These are phyloP conservation scores for Talaromyces marneffei DNA, from an alignment of 2,329 filamentous ascomycete species.

Conservation along the genomic window DNA sequence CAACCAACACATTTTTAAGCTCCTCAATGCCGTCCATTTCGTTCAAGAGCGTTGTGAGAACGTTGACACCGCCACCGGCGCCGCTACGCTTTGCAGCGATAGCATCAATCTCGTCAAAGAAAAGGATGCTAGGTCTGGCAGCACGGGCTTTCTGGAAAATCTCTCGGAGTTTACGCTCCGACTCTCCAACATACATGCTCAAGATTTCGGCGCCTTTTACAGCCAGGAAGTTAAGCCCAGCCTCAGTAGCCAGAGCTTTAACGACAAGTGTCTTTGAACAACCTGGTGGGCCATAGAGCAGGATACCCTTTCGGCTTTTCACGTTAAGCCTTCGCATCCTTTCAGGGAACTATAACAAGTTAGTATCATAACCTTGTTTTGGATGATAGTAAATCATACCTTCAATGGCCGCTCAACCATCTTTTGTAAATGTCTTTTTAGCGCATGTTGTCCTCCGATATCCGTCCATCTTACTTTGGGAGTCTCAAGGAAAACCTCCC, in stretches of 20 bases:
- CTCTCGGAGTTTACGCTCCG: constrained; percentile 76
- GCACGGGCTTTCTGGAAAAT: constrained; percentile 79
- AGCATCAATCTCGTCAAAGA: constrained; percentile 94
- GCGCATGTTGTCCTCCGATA: constrained; percentile 74
- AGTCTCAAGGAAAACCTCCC: constrained; percentile 81
- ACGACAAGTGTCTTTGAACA: constrained; percentile 93
- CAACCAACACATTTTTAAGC: constrained; percentile 73
- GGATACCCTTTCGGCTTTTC: constrained; percentile 69
- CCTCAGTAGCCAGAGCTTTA: constrained; percentile 84
- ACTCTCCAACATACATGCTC: constrained; percentile 96
- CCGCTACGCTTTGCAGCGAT: constrained; percentile 59
- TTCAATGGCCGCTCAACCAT: constrained; percentile 55
- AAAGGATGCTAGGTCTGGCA: constrained; percentile 88
- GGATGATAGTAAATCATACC: constrained; percentile 32
- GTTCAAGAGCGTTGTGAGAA: constrained; percentile 81
- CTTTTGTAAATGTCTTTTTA: constrained; percentile 62
- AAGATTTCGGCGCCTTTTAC: constrained; percentile 91
- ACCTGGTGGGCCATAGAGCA: constrained; percentile 87
- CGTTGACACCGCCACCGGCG: constrained; percentile 60
- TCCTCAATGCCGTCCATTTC: constrained; percentile 95
- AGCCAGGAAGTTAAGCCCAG: constrained; percentile 85
- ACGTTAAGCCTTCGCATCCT: constrained; percentile 47
- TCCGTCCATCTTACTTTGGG: constrained; percentile 81
- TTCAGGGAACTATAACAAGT: constrained; percentile 40
- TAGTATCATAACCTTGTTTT: background rate